These are phyloP conservation scores for Emmonsia crescens DNA, from an alignment of 2,329 filamentous ascomycete species.

Conservation along the genomic window DNA sequence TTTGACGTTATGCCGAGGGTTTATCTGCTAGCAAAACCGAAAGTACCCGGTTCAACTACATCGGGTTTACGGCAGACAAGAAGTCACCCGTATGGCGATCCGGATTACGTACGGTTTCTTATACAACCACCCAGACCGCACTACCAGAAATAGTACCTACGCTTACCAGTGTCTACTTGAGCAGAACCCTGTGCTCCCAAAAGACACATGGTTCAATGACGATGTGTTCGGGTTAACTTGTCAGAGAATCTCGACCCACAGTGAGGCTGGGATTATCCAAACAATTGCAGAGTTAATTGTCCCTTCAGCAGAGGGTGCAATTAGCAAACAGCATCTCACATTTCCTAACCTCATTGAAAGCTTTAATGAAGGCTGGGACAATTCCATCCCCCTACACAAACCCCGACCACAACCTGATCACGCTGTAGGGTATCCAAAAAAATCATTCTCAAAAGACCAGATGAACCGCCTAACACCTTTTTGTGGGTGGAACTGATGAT, in stretches of 20 bases:
- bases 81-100: neutral
- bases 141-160: neutral
- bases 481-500: neutral
- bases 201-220: neutral
- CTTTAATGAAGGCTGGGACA: neutral
- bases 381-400: neutral
- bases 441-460: neutral
- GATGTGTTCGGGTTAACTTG: neutral
- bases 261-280: neutral
- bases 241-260: neutral
- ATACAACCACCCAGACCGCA: neutral
- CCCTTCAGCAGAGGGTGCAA: neutral
- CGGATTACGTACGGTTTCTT: neutral
- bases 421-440: neutral
- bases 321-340: neutral
- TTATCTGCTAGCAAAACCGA: neutral
- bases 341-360: neutral
- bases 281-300: neutral
- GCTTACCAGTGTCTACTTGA: neutral
- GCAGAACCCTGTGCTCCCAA: neutral
- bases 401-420: neutral
- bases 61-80: neutral
- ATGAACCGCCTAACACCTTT: neutral
- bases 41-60: neutral
- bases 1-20: too few species aligned